phyloP scores from a whole-genome alignment of 139 green algal species.

The Auxenochlorella protothecoides region DNA sequence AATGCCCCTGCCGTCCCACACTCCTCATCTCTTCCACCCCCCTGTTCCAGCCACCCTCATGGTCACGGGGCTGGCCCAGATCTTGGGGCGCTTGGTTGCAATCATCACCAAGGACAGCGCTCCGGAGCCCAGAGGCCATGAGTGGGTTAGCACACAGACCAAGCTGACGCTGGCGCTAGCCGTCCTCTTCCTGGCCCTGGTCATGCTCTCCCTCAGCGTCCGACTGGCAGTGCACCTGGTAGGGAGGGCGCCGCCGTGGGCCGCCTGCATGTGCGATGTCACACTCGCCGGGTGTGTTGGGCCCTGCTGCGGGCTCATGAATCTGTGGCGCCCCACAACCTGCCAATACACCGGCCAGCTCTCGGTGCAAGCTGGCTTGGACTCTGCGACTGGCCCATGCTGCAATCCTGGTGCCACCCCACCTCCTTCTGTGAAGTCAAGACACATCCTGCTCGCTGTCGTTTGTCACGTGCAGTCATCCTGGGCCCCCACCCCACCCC shows the following conservation, averaged over 20 bases:
- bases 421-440: no score
- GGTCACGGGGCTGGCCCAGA: not conserved
- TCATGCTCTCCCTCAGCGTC: slow-evolving; percentile 11
- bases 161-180: slow-evolving; percentile 7
- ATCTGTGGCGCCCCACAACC: not conserved
- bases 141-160: not conserved
- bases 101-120: not conserved
- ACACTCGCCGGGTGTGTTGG: not conserved
- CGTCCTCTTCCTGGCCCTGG: slow-evolving; percentile 9
- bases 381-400: no score
- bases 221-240: slow-evolving; percentile 13
- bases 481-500: not conserved
- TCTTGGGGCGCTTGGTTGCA: not conserved
- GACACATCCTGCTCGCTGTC: no score
- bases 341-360: not conserved
- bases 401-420: no score
- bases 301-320: not conserved
- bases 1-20: no score
- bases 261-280: not conserved
- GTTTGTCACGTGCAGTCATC: not conserved
- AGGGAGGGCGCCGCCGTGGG: not conserved
- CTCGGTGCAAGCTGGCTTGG: not conserved
- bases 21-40: no score
- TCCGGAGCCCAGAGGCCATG: no score
- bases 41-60: slow-evolving; percentile 1